Percentiles rank a stretch among this genome's conserved stretches.
phyloP scores from a whole-genome alignment of 345 rosid genomes.

The Pugionium dolabratum region DNA sequence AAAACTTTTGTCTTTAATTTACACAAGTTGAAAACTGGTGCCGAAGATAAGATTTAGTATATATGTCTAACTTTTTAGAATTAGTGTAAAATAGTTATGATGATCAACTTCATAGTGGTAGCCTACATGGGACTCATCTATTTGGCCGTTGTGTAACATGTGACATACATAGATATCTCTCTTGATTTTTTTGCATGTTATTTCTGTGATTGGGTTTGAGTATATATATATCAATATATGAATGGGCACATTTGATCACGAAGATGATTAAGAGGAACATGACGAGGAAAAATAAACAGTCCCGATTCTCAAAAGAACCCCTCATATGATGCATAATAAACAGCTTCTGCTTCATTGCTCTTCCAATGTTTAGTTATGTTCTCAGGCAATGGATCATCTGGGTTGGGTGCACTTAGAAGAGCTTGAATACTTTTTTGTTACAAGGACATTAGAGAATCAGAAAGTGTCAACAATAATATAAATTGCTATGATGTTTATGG shows the following conservation, averaged over 20 bases:
- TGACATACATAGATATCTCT: neutral
- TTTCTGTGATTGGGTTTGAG: constrained; percentile 8
- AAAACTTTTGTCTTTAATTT: too few relatives aligned
- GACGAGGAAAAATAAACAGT: too few relatives aligned
- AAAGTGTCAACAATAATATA: neutral
- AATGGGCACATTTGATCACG: neutral
- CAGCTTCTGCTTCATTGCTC: constrained; percentile 61
- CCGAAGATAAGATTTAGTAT: too few relatives aligned
- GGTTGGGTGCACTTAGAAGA: constrained; percentile 96
- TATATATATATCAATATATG: neutral
- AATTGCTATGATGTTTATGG: neutral
- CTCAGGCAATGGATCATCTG: constrained; percentile 97
- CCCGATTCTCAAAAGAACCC: too few relatives aligned
- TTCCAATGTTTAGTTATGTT: constrained; percentile 99
- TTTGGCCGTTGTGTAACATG: constrained; percentile 58
- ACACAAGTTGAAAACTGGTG: neutral
- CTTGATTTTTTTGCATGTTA: constrained; percentile 13
- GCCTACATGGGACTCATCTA: constrained; percentile 77
- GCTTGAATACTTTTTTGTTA: constrained; percentile 65
- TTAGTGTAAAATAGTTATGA: too few relatives aligned
- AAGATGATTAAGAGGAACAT: too few relatives aligned
- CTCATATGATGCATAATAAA: neutral
- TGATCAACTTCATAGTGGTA: constrained; percentile 60
- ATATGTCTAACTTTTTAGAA: too few relatives aligned
- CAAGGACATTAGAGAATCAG: neutral